Percentiles rank a stretch among this genome's conserved stretches.
Conservation (phyloP, 2,329 filamentous ascomycete genomes). For the Aspergillus clavatus region DNA sequence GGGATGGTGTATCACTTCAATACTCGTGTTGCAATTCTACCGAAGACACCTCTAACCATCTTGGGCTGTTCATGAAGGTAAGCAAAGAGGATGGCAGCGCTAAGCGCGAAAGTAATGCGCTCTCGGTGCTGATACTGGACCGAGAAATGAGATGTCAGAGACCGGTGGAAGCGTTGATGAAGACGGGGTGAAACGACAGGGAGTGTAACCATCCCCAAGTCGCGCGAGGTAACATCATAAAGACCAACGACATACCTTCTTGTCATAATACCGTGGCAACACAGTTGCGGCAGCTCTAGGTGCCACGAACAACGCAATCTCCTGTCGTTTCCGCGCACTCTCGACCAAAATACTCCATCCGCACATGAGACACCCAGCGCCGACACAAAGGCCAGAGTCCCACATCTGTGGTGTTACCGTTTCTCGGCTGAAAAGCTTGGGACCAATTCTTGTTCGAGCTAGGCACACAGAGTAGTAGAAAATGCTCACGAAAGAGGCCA, state of each 20-base stretch:
- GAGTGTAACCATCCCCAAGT: conserved; percentile 18
- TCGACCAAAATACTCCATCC: conserved; percentile 80
- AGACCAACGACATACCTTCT: conserved; percentile 32
- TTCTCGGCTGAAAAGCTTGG: conserved; percentile 58
- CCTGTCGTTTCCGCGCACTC: conserved; percentile 59
- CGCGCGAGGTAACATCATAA: conserved; percentile 6
- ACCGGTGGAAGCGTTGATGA: conserved; percentile 7
- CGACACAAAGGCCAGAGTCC: conserved; percentile 62
- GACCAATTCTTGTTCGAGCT: conserved; percentile 67
- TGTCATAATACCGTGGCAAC: conserved; percentile 64
- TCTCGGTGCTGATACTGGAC: conserved; percentile 62
- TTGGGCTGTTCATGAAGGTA: conserved; percentile 58
- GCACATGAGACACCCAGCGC: conserved; percentile 66
- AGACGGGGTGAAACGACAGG: conserved; percentile 5
- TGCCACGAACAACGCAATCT: conserved; percentile 75
- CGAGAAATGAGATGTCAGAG: conserved; percentile 12
- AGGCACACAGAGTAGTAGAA: conserved; percentile 87
- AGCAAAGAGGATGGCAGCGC: conserved; percentile 66
- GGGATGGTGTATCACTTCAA: conserved; percentile 15
- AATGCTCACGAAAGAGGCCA: conserved; percentile 69
- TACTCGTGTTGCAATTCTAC: conserved; percentile 44
- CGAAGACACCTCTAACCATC: conserved; percentile 65
- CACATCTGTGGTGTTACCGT: conserved; percentile 51
- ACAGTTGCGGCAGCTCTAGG: conserved; percentile 71
- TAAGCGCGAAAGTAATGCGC: conserved; percentile 60